Percentiles rank a stretch among this genome's conserved stretches.
phyloP scores from a whole-genome alignment of 495 filamentous ascomycete genomes.

The Xylaria curta region DNA sequence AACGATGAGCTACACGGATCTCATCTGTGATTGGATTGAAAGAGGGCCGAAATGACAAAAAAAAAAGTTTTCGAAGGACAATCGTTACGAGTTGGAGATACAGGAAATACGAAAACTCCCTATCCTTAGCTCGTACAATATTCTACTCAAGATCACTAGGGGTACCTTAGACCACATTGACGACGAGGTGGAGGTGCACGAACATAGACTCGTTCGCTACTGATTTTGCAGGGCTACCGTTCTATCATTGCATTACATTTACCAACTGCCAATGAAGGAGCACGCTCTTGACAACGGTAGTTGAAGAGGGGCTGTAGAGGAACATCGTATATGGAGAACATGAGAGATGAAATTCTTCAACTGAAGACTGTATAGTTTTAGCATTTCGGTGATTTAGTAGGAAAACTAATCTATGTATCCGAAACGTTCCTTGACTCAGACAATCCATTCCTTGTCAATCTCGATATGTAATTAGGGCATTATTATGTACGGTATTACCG shows the following conservation, averaged over 20 bases:
- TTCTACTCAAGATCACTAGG: background rate
- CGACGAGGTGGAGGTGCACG: no score
- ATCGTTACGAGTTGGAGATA: background rate
- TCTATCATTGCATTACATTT: background rate
- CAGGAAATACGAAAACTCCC: background rate
- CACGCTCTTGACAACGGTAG: no score
- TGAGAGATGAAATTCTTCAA: background rate
- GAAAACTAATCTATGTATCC: background rate
- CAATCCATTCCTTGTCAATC: background rate
- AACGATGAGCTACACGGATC: background rate
- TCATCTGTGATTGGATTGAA: background rate
- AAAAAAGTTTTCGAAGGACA: background rate
- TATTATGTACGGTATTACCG: background rate
- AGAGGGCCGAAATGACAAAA: background rate
- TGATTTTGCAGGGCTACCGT: background rate
- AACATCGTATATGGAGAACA: background rate
- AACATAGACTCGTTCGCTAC: no score
- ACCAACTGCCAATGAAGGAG: background rate
- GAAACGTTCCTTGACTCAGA: background rate
- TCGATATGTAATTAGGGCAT: slow-evolving; percentile 14
- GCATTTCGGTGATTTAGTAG: background rate
- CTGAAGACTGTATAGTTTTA: background rate
- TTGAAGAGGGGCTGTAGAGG: background rate
- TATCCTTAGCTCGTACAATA: no score
- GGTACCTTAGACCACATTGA: background rate